These are phyloP conservation scores for Umbelopsis isabellina DNA, from an alignment of 192 early-diverging fungal genomes.

Conservation along the genomic window DNA sequence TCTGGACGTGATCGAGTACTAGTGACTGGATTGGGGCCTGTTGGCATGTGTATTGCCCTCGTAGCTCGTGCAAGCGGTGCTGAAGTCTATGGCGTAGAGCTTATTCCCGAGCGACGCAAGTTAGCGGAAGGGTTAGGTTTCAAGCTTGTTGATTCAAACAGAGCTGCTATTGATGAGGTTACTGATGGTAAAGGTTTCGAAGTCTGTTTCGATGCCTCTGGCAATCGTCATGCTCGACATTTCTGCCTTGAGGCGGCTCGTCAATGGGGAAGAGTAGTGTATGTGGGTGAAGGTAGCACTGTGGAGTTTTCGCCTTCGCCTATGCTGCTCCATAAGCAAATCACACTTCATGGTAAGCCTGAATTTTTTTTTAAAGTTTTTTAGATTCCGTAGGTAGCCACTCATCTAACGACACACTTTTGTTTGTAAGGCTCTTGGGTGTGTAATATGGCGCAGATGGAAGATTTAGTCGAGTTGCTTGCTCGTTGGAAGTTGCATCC, in stretches of 20 bases:
- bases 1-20: conserved; percentile 17
- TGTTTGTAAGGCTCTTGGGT: conserved; percentile 25
- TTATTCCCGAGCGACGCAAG: background rate
- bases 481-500: conserved; percentile 19
- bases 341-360: conserved; percentile 21
- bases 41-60: conserved; percentile 15
- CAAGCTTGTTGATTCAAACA: background rate
- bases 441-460: conserved; percentile 22
- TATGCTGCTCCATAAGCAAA: conserved; percentile 20
- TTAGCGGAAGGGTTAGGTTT: background rate
- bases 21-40: conserved; percentile 13
- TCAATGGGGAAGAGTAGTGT: conserved; percentile 17
- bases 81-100: background rate
- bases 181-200: conserved; percentile 15
- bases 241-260: conserved; percentile 16
- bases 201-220: conserved; percentile 21
- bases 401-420: too few relatives aligned
- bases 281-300: conserved; percentile 17
- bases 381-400: background rate
- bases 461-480: conserved; percentile 11
- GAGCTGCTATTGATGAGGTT: background rate
- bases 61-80: conserved; percentile 15
- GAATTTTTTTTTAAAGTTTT: too few relatives aligned
- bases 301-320: conserved; percentile 12
- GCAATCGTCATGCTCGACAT: conserved; percentile 9